Evolutionary conservation across 2,329 filamentous ascomycete species (phyloP), one percentile per base, ranked within the genome.

Genomic region (Amphichorda felina): DNA sequence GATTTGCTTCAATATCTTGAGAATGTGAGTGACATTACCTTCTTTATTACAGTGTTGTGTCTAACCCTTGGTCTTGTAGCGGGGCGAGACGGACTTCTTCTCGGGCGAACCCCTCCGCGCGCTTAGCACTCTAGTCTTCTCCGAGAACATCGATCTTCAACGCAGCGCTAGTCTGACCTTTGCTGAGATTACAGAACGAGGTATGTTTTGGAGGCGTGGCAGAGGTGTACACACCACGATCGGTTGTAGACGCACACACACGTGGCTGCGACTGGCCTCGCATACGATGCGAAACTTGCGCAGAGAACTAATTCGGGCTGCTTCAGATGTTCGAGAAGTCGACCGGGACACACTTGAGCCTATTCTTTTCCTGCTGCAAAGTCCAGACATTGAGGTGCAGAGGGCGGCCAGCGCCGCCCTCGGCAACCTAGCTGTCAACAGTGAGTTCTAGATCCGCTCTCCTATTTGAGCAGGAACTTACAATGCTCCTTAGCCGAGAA

Each of bases 71-170:
- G 8, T 5, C 4, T 17, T 31, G 7, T 57, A 95, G 91, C 82
- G 91, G 55, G 82, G 80, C 54, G 91, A 98, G 59, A 96, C 88
- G 50, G 89, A 98, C 60, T 98, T 98, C 75, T 98, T 98, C 63
- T 81, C 84, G 26, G 91, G 91, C 60, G 88, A 95, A 54, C 91
- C 91, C 31, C 76, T 98, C 39, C 82, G 83, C 60, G 89, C 91
- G 31, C 67, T 98, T 38, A 95, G 86, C 61, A 98, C 89, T 10
- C 74, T 98, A 18, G 91, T 98, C 39, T 98, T 94, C 59, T 98
- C 91, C 39, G 88, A 96, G 60, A 98, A 98, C 64, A 88, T 98
- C 56, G 91, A 98, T 57, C 72, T 98, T 36, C 91, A 98, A 64
- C 76, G 91, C 45, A 96, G 91, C 63, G 91, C 91, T 36, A 96